Conservation (phyloP, 805 yeast genomes). For the Candida berthetii region DNA sequence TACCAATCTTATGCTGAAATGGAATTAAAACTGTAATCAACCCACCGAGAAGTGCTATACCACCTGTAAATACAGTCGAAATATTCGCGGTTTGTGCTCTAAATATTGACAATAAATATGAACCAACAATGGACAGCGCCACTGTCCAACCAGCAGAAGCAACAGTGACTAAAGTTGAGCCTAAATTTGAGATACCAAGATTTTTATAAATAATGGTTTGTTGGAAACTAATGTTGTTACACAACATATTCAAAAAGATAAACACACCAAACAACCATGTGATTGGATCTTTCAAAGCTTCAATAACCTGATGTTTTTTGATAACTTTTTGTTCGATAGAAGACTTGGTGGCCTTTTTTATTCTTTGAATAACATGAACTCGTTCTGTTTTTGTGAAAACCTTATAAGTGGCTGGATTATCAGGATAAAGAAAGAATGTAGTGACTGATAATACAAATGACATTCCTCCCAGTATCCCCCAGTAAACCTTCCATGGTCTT, state of each 20-base stretch:
- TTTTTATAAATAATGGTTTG: constrained; percentile 34
- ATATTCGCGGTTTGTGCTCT: constrained; percentile 27
- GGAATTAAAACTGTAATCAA: constrained; percentile 31
- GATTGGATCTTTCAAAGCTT: constrained; percentile 33
- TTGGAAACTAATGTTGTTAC: constrained; percentile 41
- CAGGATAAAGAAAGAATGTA: constrained; percentile 34
- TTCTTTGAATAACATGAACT: constrained; percentile 32
- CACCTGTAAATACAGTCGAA: constrained; percentile 9
- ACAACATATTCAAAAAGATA: constrained; percentile 34
- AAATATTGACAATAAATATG: constrained; percentile 20
- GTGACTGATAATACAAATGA: constrained; percentile 28
- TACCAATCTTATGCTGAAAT: constrained; percentile 29
- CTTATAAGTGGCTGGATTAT: constrained; percentile 38
- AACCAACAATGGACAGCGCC: constrained; percentile 23
- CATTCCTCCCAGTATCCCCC: constrained; percentile 40
- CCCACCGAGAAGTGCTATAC: constrained; percentile 24
- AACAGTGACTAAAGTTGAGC: constrained; percentile 41
- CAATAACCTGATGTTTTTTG: constrained; percentile 32
- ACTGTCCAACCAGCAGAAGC: constrained; percentile 24
- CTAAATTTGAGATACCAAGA: constrained; percentile 29
- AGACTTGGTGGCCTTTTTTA: constrained; percentile 27
- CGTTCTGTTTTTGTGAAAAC: constrained; percentile 35
- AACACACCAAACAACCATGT: constrained; percentile 27
- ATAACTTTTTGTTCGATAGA: constrained; percentile 34
- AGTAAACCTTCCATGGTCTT: constrained; percentile 42